Evolutionary conservation across 1,284 basidiomycete species (phyloP), one percentile per base, ranked within the genome.

Genomic region (Amylostereum areolatum): DNA sequence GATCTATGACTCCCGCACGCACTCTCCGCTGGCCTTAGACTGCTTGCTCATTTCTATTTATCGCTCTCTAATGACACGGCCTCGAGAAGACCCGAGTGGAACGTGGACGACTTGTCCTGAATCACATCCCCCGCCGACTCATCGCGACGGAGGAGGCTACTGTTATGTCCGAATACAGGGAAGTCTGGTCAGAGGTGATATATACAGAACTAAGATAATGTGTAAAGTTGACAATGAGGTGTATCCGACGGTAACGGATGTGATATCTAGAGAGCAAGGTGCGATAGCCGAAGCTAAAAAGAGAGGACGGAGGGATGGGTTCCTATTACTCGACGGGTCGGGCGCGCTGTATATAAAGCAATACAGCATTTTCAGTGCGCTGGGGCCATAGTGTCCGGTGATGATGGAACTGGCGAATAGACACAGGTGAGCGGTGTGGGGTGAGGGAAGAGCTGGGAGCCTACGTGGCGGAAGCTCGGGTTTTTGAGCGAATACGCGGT

Each of bases 401-500:
- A 18, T 41, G 25, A 10, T 41, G 39, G 11, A 11, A 41, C 11
- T 8, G 8, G 39, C 11, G 11, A 25, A 8, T 24, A 41, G 39
- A 41, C 8, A 41, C 2, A 41, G 9, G 18, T 18, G 18, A 18
- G 18, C 18, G 18, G 18, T 18, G 18, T 18, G 39, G 18, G 39
- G 9, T 12, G 9, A 41, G 39, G 9, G 39, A 24, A 41, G 39
- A 18, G 18, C 18, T 8, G 39, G 24, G 24, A 41, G 24, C 39
- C 8, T 41, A 41, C 39, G 25, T 24, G 39, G 39, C 39, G 39
- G 39, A 11, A 41, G 39, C 18, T 41, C 39, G 10, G 39, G 39
- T 41, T 41, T 41, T 41, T 41, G 39, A 12, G 39, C 39, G 69
- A 93, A 89, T 56, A 92, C 81, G 52, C 92, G 77, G 48, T 83